phyloP scores from a whole-genome alignment of 2,329 filamentous ascomycete genomes.

The Colletotrichum euphorbiae region DNA sequence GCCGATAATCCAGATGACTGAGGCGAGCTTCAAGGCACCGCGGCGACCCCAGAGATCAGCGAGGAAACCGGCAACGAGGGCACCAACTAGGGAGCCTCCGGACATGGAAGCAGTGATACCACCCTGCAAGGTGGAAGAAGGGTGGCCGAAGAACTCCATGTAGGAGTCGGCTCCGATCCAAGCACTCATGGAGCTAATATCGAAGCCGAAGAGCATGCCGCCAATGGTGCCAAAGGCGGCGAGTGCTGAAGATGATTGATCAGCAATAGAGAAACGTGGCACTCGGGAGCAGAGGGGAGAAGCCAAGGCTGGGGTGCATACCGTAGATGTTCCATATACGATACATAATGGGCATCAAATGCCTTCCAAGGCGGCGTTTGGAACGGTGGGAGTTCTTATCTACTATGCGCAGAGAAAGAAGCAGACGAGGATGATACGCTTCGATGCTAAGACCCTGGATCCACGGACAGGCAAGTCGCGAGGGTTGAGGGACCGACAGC shows the following conservation, averaged over 20 bases:
- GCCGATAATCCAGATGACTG: constrained; percentile 65
- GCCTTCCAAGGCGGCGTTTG: not conserved
- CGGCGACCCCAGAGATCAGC: constrained; percentile 62
- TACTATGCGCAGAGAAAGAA: not conserved
- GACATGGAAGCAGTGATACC: constrained; percentile 65
- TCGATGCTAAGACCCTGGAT: not conserved
- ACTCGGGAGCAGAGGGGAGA: not conserved
- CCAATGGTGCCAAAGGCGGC: constrained; percentile 56
- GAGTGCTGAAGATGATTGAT: constrained; percentile 44
- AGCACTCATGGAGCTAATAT: constrained; percentile 69
- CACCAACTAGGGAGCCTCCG: constrained; percentile 63
- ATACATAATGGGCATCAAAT: constrained; percentile 46
- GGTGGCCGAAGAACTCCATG: constrained; percentile 63
- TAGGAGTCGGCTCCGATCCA: constrained; percentile 65
- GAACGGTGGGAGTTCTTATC: not conserved
- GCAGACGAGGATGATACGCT: not conserved
- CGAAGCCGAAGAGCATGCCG: constrained; percentile 64
- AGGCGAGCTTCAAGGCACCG: constrained; percentile 58
- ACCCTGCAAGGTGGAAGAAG: constrained; percentile 59
- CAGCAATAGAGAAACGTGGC: not conserved
- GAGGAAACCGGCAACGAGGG: constrained; percentile 59
- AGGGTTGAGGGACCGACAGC: not conserved
- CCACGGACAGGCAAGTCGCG: not conserved
- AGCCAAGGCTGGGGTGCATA: constrained; percentile 35
- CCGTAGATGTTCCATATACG: constrained; percentile 53